These are phyloP conservation scores for Dinochytrium kinnereticum DNA, from an alignment of 371 early-diverging fungal species.

Conservation along the genomic window DNA sequence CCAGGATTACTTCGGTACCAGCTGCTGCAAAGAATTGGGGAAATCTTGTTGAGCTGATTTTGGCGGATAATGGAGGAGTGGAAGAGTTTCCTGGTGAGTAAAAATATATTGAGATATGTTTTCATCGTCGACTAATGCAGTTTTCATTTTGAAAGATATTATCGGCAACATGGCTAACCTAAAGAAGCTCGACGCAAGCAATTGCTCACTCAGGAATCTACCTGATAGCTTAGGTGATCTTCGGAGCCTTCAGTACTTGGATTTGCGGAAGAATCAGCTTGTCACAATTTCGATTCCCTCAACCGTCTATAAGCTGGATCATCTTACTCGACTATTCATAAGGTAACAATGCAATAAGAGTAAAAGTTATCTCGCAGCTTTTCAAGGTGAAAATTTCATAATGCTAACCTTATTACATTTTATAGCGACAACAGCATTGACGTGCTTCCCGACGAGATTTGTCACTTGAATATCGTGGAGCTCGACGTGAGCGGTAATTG, in stretches of 20 bases:
- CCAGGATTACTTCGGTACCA: slow-evolving; percentile 42
- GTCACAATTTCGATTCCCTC: slow-evolving; percentile 50
- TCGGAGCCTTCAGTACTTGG: slow-evolving; percentile 35
- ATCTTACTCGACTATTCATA: slow-evolving; percentile 43
- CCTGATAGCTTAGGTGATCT: slow-evolving; percentile 53
- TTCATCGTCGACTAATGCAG: too few species aligned
- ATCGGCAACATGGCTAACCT: slow-evolving; percentile 44
- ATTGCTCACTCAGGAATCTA: slow-evolving; percentile 45
- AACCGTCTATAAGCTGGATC: slow-evolving; percentile 34
- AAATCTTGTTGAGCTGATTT: slow-evolving; percentile 43
- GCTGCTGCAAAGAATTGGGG: slow-evolving; percentile 41
- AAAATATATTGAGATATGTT: too few species aligned
- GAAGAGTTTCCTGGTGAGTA: slow-evolving; percentile 48
- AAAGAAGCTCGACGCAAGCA: slow-evolving; percentile 41
- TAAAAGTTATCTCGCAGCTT: neutral
- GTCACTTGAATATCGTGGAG: slow-evolving; percentile 62
- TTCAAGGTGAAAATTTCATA: too few species aligned
- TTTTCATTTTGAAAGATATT: slow-evolving; percentile 28
- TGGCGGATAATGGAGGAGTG: slow-evolving; percentile 49
- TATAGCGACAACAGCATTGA: slow-evolving; percentile 62
- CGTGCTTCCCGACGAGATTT: slow-evolving; percentile 69
- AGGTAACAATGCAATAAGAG: slow-evolving; percentile 27
- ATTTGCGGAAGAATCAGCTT: slow-evolving; percentile 53
- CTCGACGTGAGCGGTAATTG: slow-evolving; percentile 65
- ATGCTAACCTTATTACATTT: neutral